Base-by-base conservation (phyloP, 495 filamentous ascomycete species). In the Aspergillus mulundensis region DNA sequence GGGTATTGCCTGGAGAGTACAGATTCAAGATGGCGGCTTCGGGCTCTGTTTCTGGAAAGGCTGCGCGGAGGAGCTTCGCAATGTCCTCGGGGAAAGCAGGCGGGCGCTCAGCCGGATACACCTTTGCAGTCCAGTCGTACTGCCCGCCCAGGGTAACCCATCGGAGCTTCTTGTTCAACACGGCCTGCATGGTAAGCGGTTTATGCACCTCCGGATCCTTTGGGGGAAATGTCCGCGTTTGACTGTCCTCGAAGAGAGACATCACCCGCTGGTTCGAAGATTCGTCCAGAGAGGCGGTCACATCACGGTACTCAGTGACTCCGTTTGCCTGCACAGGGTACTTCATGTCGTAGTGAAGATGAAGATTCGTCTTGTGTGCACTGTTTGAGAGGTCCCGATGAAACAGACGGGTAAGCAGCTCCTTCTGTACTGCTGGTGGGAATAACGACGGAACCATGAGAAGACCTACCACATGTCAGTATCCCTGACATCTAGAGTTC, bases 141-240 rank as follows among this genome's bases (percentile, higher is more conserved):
- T 97, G 91, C 0, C 89, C 91, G 24, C 93, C 94, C 11, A 97
- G 78, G 6, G 93, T 96, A 14, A 95, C 81, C 94, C 93, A 97
- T 43, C 90, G 89, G 7, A 97, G 81, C 56, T 88, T 92, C 58
- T 85, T 86, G 32, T 84, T 77, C 2, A 96, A 74, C 40, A 87
- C 77, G 54, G 79, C 81, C 32, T 80, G 74, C 45, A 89, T 73
- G 14, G 81, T 75, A 7, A 97, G 70, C 2, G 87, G 78, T 41
- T 84, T 86, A 71, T 96, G 91, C 5, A 85, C 66, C 1, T 61
- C 49, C 0, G 85, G 74, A 65, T 92, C 82, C 50, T 86, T 85
- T 2, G 92, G 88, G 5, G 59, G 52, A n/a, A 85, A 69, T 11
- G 60, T 40, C 15, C 66, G 71, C 25, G 45, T 62, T 16, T 44